Evolutionary conservation across 1,139 yeast species (phyloP).

Genomic region (Protomyces inouyei): DNA sequence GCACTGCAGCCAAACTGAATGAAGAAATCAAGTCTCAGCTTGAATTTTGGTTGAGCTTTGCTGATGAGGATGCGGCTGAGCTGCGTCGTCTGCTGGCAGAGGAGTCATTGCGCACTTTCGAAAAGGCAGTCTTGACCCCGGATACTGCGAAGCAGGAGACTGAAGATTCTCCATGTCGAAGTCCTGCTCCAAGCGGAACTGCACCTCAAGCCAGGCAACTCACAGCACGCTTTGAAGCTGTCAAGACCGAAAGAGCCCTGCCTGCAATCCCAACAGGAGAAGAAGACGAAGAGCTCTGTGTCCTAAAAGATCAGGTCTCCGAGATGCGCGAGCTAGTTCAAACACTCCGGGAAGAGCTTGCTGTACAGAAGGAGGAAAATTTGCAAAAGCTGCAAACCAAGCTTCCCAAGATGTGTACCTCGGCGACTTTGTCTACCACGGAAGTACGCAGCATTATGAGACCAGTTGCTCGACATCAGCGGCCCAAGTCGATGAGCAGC

Average conservation of each 20-base stretch:
- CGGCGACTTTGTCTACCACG: neutral
- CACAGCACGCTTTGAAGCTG: too few species aligned
- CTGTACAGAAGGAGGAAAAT: neutral
- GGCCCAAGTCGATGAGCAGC: neutral
- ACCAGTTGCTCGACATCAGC: neutral
- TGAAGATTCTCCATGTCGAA: too few species aligned
- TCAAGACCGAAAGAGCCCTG: neutral
- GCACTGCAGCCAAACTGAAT: neutral
- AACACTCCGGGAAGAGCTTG: neutral
- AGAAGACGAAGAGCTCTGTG: neutral
- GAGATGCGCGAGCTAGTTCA: neutral
- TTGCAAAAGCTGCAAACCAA: neutral
- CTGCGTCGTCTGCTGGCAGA: neutral
- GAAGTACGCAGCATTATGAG: neutral
- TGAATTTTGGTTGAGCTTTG: neutral
- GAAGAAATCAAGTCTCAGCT: neutral
- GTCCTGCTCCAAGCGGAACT: too few species aligned
- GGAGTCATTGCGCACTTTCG: neutral
- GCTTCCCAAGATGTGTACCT: neutral
- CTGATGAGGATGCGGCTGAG: neutral
- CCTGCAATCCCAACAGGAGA: neutral
- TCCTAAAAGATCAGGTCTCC: neutral
- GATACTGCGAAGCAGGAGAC: too few species aligned
- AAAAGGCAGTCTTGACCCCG: neutral
- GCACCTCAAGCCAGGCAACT: too few species aligned